Base-by-base conservation (phyloP, 2,329 filamentous ascomycete genomes). In the Trichoderma afroharzianum region DNA sequence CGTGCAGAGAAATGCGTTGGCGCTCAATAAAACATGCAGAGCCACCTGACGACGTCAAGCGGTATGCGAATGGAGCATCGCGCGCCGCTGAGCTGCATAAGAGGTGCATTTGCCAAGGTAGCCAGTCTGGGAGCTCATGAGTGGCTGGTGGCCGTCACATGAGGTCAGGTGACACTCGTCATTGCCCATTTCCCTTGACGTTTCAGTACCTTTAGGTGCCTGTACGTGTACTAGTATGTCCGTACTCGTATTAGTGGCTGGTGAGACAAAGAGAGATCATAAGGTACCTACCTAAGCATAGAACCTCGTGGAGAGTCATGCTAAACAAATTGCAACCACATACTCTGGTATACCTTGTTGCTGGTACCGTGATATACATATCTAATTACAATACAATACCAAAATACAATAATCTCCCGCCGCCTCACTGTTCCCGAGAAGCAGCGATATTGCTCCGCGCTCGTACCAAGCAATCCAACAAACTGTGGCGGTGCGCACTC, bases 111-210 rank as follows among this genome's bases (percentile, higher is more conserved):
- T 5, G 32, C 33, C 12, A 36, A 36, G 28, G 15, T 58, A 47
- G 26, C n/a, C 39, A 58, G 39, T 62, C 57, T 67, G 55, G 33
- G 32, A 61, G 58, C 58, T 61, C 36, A 26, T 58, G 5, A 11
- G 32, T 78, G 79, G 79, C 79, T 67, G 74, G 79, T 79, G 75
- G 71, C 6, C 61, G 59, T 78, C 79, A 78, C 78, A 76, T 79
- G 77, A 78, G 74, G 63, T 76, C 72, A 72, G 71, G 74, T 76
- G 73, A 75, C 32, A 36, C 30, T 69, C 63, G 70, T 72, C 68
- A 72, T 72, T 33, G 57, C 11, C 24, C 50, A 55, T 55, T 57
- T 57, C 12, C 53, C 11, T 18, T 24, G 47, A 24, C 21, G 47
- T 53, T 53, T 53, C 47, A 21, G 15, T 9, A 6, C n/a, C n/a